Evolutionary conservation across 2,329 filamentous ascomycete species (phyloP), one percentile per base, ranked within the genome.

Genomic region (Arthroderma sp.): DNA sequence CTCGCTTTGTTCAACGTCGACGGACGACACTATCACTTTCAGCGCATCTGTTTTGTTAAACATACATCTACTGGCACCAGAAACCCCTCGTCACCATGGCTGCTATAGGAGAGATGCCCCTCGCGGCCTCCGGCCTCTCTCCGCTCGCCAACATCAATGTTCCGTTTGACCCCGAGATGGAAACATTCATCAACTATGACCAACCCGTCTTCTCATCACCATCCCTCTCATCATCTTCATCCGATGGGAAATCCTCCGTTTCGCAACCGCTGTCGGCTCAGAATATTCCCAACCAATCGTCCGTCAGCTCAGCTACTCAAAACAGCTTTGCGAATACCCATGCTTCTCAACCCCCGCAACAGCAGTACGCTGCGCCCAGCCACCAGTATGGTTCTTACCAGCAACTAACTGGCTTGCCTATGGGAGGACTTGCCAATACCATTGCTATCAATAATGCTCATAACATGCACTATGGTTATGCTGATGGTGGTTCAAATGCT

Each of bases 351-450:
- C 73, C 73, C 52, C 43, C 40, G 38, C 42, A 38, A 31, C 30
- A 45, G 4, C 39, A 48, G 6, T 77, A 88, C 58, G 80, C 78
- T 40, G 85, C 80, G 32, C 89, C 91, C 6, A 94, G 86, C 64
- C 88, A 95, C 68, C 86, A 94, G 66, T 96, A 96, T 71, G 85
- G 87, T 58, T 80, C 86, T 59, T 93, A 95, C 70, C 85, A 86
- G 68, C 91, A 98, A 63, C 88, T 95, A 70, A 95, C 91, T 3
- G 87, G 88, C 51, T 80, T 95, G 29, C 86, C 91, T 0, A 82
- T 86, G 1, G 87, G 87, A 50, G 88, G 86, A 43, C 71, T 91
- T 51, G 80, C 82, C 36, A 84, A 78, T 64, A 83, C 88, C 8
- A 76, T 91, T 59, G 83, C 84, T 32, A 76, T 91, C 56, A 87